Base-by-base conservation (phyloP, 1,284 basidiomycete genomes). In the Phenoliferia sp. region DNA sequence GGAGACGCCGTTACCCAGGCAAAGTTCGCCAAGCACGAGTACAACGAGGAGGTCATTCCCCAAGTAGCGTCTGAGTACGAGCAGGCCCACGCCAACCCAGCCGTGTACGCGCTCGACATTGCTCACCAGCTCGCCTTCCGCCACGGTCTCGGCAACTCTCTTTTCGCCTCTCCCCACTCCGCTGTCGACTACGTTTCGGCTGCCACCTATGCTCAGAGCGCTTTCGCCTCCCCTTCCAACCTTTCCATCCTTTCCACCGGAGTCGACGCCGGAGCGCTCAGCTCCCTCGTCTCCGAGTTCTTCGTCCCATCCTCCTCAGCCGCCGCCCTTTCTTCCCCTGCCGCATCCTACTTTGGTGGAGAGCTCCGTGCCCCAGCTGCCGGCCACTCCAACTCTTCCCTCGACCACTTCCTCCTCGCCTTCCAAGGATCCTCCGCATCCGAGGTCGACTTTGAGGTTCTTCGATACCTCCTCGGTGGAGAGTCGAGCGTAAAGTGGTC, bases 71-170 rank as follows among this genome's bases (percentile, higher is more conserved):
- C 85, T 66, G 94, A 96, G 77, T 82, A 87, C 54, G 79, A 84
- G 44, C 82, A 85, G 54, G 89, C 87, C n/a, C 79, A 83, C 62
- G 79, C 82, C 52, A 82, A 89, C 71, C 86, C 91, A 19, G 82
- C 83, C 19, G 84, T 85, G 2, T 82, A 82, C 70, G 90, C 90
- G 35, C 66, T 94, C 67, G 94, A 97, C 78, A 80, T 88, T 61
- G 92, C 92, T 26, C 94, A 96, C 79, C 81, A 85, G 57, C 82
- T 94, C 65, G 94, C 94, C 57, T 96, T 96, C 89, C 91, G 92
- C 77, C 83, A 83, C 63, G 92, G 94, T 33, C 90, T 97, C 76
- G 92, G 93, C 76, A 85, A 90, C 76, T 89, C 92, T 55, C 84
- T 96, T 71, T 93, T 90, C 80, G 88, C 92, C 32, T 82, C 87